These are phyloP conservation scores for Polymyxa betae DNA, from an alignment of 208 protist genomes.

Conservation along the genomic window DNA sequence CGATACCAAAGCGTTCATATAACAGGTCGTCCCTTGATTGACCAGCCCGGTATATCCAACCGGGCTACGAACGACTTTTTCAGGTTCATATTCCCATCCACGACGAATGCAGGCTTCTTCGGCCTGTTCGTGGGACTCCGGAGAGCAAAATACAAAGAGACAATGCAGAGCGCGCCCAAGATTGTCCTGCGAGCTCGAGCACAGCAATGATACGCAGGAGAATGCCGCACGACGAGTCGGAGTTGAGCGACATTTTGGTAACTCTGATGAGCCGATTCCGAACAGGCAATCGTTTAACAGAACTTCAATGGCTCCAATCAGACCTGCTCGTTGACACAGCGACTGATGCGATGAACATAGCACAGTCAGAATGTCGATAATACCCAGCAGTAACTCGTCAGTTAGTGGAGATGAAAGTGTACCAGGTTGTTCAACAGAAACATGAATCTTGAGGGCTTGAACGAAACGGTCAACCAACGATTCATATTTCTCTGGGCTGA, in stretches of 20 bases:
- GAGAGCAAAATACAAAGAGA: background rate
- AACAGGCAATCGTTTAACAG: conserved; percentile 26
- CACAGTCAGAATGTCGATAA: conserved; percentile 3
- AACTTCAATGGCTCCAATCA: background rate
- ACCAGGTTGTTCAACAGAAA: background rate
- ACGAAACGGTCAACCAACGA: conserved; percentile 30
- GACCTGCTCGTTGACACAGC: background rate
- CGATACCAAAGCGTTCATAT: conserved; percentile 48
- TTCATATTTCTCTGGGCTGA: background rate
- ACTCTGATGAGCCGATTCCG: background rate
- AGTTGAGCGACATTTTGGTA: conserved; percentile 39
- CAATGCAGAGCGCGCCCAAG: background rate
- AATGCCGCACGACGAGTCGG: background rate
- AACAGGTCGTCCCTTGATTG: conserved; percentile 49
- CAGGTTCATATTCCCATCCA: conserved; percentile 51
- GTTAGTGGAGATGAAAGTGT: background rate
- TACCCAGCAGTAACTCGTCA: conserved; percentile 47
- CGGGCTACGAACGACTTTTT: background rate
- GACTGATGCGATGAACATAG: background rate
- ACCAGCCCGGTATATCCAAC: conserved; percentile 33
- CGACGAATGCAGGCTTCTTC: conserved; percentile 37
- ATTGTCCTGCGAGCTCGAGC: conserved; percentile 8
- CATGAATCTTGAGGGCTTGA: background rate
- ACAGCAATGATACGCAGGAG: background rate
- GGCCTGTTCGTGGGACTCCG: background rate